phyloP scores from a whole-genome alignment of 805 yeast genomes.

The Debaryomyces castellii region DNA sequence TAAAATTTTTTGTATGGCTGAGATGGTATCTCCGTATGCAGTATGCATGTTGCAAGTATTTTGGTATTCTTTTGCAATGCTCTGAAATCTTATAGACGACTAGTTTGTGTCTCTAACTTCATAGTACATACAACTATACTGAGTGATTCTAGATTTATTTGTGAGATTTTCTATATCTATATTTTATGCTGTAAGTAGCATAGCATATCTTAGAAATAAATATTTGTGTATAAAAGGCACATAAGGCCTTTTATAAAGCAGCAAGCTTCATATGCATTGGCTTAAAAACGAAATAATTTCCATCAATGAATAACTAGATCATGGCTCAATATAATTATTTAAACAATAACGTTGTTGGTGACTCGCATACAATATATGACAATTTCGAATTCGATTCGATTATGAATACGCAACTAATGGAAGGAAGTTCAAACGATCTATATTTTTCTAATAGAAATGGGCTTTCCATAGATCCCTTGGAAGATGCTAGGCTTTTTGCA shows the following conservation, averaged over 20 bases:
- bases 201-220: slow-evolving; percentile 1
- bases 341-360: neutral
- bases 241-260: neutral
- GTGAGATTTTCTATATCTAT: neutral
- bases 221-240: neutral
- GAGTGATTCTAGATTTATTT: neutral
- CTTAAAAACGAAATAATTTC: too few relatives aligned
- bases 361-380: neutral
- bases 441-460: neutral
- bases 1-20: slow-evolving; percentile 8
- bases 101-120: neutral
- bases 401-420: neutral
- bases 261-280: neutral
- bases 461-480: neutral
- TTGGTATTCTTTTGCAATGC: neutral
- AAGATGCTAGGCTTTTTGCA: neutral
- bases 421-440: neutral
- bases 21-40: slow-evolving; percentile 5
- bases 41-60: neutral
- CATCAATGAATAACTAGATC: neutral
- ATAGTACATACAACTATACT: neutral
- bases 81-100: neutral
- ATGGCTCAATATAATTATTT: neutral
- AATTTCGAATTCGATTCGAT: neutral
- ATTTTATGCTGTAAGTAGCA: neutral